Evolutionary conservation across 2,329 filamentous ascomycete genomes (phyloP).

Genomic region (Grosmannia clavigera): DNA sequence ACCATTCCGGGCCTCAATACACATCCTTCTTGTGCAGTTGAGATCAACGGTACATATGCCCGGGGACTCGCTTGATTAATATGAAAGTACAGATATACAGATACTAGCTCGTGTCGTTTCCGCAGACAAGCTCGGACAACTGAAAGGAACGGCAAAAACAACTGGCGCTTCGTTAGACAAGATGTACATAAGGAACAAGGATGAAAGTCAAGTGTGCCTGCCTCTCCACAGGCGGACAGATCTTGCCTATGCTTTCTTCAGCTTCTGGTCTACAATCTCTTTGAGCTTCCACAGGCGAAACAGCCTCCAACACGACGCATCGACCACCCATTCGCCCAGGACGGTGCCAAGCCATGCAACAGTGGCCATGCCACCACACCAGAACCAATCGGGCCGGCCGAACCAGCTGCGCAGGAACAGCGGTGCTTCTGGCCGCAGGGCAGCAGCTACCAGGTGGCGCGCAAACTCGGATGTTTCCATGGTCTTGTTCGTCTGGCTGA

Average conservation of each 20-base stretch:
- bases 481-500: conserved; percentile 34
- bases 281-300: conserved; percentile 23
- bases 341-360: conserved; percentile 18
- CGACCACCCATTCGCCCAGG: conserved; percentile 26
- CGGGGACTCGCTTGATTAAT: no score
- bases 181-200: no score
- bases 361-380: conserved; percentile 23
- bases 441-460: conserved; percentile 26
- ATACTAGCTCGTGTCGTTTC: no score
- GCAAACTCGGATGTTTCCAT: conserved; percentile 33
- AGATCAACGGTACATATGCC: no score
- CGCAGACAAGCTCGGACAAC: no score
- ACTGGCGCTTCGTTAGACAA: no score
- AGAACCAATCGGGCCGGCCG: conserved; percentile 31
- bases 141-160: no score
- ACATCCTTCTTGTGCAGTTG: no score
- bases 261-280: conserved; percentile 15
- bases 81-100: no score
- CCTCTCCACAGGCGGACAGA: not conserved
- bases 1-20: no score
- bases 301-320: conserved; percentile 20
- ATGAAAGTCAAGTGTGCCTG: no score
- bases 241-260: conserved; percentile 4
- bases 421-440: conserved; percentile 24
- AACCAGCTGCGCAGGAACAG: conserved; percentile 21